Evolutionary conservation across 1,284 basidiomycete genomes (phyloP).

Genomic region (Sporisorium sorghi): DNA sequence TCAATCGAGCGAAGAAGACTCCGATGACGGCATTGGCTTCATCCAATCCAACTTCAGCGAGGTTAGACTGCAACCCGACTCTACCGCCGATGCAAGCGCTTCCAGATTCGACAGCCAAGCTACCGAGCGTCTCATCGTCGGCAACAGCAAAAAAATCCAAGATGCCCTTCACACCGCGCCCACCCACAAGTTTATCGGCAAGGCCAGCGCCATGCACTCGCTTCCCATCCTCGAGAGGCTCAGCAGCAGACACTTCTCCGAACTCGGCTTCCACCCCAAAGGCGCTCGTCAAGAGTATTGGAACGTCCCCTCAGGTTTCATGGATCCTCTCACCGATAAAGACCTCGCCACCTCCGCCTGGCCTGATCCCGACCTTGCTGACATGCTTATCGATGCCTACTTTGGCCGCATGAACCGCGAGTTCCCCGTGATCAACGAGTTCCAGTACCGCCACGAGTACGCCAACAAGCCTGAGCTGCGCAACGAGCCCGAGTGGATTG

Average conservation of each 20-base stretch:
- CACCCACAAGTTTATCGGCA: conserved; percentile 55
- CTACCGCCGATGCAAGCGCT: background rate
- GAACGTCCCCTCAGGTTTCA: conserved; percentile 35
- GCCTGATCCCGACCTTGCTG: conserved; percentile 54
- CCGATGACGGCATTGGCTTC: conserved; percentile 54
- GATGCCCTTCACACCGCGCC: background rate
- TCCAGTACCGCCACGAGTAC: conserved; percentile 44
- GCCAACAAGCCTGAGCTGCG: conserved; percentile 31
- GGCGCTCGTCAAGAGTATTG: conserved; percentile 46
- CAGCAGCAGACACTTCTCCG: conserved; percentile 23
- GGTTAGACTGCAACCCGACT: conserved; percentile 3
- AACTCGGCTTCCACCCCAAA: conserved; percentile 29
- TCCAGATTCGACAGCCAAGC: conserved; percentile 28
- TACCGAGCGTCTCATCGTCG: conserved; percentile 30
- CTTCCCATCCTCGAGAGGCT: conserved; percentile 52
- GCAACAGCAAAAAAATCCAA: conserved; percentile 3
- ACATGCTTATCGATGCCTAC: conserved; percentile 50
- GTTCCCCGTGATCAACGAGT: conserved; percentile 58
- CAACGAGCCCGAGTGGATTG: conserved; percentile 47
- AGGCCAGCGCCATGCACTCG: conserved; percentile 57
- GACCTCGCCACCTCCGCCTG: conserved; percentile 22
- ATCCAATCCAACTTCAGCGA: conserved; percentile 34
- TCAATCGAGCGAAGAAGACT: conserved; percentile 41
- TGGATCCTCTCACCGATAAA: conserved; percentile 23
- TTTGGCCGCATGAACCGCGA: conserved; percentile 54